Percentiles rank a stretch among this genome's conserved stretches.
These are phyloP conservation scores for Sphagnurus paluster DNA, from an alignment of 1,284 basidiomycete genomes.

Conservation along the genomic window DNA sequence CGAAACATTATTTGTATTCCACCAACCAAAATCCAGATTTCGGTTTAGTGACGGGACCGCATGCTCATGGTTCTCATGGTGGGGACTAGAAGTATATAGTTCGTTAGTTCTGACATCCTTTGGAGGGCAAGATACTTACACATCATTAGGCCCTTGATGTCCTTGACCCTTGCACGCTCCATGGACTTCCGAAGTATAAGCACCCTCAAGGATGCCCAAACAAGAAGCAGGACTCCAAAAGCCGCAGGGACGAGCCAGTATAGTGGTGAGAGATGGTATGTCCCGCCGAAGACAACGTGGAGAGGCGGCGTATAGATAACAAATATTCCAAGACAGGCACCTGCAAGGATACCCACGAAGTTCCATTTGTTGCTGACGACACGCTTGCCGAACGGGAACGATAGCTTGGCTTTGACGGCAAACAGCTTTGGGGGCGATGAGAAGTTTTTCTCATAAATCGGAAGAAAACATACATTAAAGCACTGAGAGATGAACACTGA, in stretches of 20 bases:
- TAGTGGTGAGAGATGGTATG: conserved; percentile 54
- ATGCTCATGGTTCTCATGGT: conserved; percentile 45
- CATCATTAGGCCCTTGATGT: conserved; percentile 69
- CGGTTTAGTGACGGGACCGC: too few relatives aligned
- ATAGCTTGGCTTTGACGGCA: conserved; percentile 65
- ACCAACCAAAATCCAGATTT: too few relatives aligned
- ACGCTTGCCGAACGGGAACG: conserved; percentile 60
- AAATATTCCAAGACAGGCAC: conserved; percentile 64
- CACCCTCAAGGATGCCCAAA: conserved; percentile 60
- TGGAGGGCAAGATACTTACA: conserved; percentile 41
- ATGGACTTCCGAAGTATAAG: conserved; percentile 55
- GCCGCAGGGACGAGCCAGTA: conserved; percentile 69
- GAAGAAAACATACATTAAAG: conserved; percentile 52
- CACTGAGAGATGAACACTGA: conserved; percentile 69
- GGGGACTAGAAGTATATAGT: conserved; percentile 43
- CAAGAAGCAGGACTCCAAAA: conserved; percentile 60
- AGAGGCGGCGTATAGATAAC: conserved; percentile 69
- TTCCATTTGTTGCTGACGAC: conserved; percentile 63
- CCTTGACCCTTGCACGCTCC: conserved; percentile 56
- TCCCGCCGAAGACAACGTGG: conserved; percentile 67
- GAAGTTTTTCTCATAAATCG: background rate
- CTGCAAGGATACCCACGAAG: conserved; percentile 62
- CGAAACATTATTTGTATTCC: too few relatives aligned
- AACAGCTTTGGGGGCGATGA: conserved; percentile 45
- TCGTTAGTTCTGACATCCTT: too few relatives aligned